These are phyloP conservation scores for Fusarium sp. DNA, from an alignment of 2,329 filamentous ascomycete genomes.

Conservation along the genomic window DNA sequence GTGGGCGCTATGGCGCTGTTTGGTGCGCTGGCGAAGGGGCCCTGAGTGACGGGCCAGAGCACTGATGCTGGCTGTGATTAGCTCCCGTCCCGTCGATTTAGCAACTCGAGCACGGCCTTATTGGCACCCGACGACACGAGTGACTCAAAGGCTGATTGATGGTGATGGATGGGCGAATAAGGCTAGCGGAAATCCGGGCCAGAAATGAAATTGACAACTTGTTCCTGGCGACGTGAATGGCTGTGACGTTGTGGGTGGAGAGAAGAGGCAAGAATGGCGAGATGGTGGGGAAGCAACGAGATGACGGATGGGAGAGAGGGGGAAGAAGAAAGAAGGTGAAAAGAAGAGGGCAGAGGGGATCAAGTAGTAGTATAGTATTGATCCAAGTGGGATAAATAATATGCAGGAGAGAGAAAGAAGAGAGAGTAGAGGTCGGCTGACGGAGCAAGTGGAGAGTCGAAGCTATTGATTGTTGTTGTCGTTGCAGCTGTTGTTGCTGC, in stretches of 20 bases:
- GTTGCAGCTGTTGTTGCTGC: constrained; percentile 1
- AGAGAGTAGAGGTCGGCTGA: constrained; percentile 4
- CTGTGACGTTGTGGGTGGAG: constrained; percentile 17
- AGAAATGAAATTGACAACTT: constrained; percentile 18
- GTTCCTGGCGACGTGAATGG: constrained; percentile 9
- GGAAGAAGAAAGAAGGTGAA: constrained; percentile 1
- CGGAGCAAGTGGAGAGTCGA: constrained; percentile 22
- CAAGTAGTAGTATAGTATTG: background rate
- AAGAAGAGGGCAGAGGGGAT: background rate
- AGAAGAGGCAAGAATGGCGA: constrained; percentile 8
- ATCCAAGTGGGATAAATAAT: constrained; percentile 4
- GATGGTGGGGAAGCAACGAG: constrained; percentile 24
- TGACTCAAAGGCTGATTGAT: background rate
- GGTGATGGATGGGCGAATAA: background rate
- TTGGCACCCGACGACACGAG: constrained; percentile 6
- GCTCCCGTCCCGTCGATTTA: constrained; percentile 32
- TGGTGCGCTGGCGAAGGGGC: background rate
- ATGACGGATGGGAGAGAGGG: constrained; percentile 7
- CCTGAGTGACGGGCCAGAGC: background rate
- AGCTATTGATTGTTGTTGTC: constrained; percentile 13
- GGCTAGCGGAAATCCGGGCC: constrained; percentile 26
- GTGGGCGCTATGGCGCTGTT: background rate
- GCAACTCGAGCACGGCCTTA: constrained; percentile 18
- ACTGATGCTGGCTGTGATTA: constrained; percentile 24
- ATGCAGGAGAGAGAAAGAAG: constrained; percentile 15